Evolutionary conservation across 306 rosid species (phyloP).

Genomic region (Neltuma alba): DNA sequence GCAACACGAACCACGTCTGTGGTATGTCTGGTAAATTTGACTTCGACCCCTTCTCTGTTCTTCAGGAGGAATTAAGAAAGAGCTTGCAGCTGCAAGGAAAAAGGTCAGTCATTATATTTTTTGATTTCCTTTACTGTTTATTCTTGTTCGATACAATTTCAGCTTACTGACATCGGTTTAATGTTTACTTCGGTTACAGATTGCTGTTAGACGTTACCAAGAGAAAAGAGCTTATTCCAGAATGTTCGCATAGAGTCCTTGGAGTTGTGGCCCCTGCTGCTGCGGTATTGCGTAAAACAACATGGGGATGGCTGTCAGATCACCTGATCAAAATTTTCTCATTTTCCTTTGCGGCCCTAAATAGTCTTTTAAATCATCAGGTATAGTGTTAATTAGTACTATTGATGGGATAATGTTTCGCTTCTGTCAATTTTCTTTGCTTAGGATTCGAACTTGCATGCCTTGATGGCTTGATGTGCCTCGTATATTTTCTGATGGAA

Average conservation of each 20-base stretch:
- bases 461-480: not conserved
- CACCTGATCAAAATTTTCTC: slow-evolving; percentile 30
- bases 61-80: slow-evolving; percentile 44
- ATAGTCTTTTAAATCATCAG: slow-evolving; percentile 35
- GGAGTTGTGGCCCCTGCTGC: slow-evolving; percentile 16
- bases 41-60: slow-evolving; percentile 14
- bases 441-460: not conserved
- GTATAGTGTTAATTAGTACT: slow-evolving; percentile 25
- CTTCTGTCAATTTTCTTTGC: slow-evolving; percentile 34
- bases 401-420: slow-evolving; percentile 4
- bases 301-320: slow-evolving; percentile 28
- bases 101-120: slow-evolving; percentile 17
- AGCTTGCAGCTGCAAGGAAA: slow-evolving; percentile 36
- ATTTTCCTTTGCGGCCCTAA: slow-evolving; percentile 18
- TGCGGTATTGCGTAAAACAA: slow-evolving; percentile 14
- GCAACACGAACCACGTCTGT: not conserved
- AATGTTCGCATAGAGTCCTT: slow-evolving; percentile 47
- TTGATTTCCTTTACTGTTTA: not conserved
- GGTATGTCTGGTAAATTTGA: slow-evolving; percentile 27
- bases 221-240: slow-evolving; percentile 40
- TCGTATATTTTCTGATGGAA: slow-evolving; percentile 14
- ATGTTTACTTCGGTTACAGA: slow-evolving; percentile 19
- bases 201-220: slow-evolving; percentile 37
- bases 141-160: not conserved
- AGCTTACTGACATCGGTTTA: not conserved